phyloP scores from a whole-genome alignment of 2,329 filamentous ascomycete genomes.

The Aureobasidium sp. region DNA sequence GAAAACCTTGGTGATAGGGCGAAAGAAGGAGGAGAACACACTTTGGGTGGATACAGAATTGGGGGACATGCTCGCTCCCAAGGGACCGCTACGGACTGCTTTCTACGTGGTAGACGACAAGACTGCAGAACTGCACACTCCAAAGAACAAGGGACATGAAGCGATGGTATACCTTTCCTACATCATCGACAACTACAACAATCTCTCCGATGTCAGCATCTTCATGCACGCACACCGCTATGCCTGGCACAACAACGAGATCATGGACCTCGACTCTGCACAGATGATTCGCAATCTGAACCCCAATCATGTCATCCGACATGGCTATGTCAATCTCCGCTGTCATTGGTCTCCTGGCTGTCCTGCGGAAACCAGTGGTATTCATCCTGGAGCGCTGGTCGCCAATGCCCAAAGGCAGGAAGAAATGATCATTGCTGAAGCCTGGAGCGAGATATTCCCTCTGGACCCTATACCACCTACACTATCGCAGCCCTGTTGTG shows the following conservation, averaged over 20 bases:
- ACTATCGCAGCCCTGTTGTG: slow-evolving; percentile 55
- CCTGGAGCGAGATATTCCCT: slow-evolving; percentile 42
- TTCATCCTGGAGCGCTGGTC: slow-evolving; percentile 35
- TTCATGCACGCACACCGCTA: slow-evolving; percentile 55
- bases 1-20: slow-evolving; percentile 47
- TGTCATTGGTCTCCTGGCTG: slow-evolving; percentile 49
- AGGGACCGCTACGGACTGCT: slow-evolving; percentile 31
- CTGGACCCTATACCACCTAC: slow-evolving; percentile 40
- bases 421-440: slow-evolving; percentile 36
- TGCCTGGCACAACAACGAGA: slow-evolving; percentile 51
- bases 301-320: slow-evolving; percentile 37
- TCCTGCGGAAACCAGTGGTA: slow-evolving; percentile 41
- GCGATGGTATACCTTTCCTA: slow-evolving; percentile 55
- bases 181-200: slow-evolving; percentile 54
- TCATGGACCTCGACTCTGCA: slow-evolving; percentile 36
- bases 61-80: slow-evolving; percentile 30
- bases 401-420: slow-evolving; percentile 34
- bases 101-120: slow-evolving; percentile 48
- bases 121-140: slow-evolving; percentile 39
- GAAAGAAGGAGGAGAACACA: slow-evolving; percentile 43
- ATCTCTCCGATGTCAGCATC: slow-evolving; percentile 49
- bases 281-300: slow-evolving; percentile 39
- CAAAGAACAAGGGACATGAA: slow-evolving; percentile 54
- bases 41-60: slow-evolving; percentile 48
- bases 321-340: slow-evolving; percentile 49